Base-by-base conservation (phyloP, 1,284 basidiomycete species). In the Rhodotorula sp. region DNA sequence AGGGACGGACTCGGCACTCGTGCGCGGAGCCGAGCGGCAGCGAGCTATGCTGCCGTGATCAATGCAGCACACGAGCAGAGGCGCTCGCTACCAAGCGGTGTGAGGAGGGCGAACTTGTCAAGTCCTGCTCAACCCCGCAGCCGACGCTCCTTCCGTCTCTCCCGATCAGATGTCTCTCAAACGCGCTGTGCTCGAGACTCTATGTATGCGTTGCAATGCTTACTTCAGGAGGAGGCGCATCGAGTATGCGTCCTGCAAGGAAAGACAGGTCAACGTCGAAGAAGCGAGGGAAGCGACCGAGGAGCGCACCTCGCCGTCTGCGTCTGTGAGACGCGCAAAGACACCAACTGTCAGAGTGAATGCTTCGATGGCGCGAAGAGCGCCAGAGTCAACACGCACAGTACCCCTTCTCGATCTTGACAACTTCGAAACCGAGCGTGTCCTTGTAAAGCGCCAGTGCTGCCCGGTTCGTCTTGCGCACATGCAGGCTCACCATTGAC, bases 401-500 rank as follows among this genome's bases (percentile, higher is more conserved):
- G 79, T 96, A 96, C 70, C 86, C 88, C 78, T 88, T 87, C 79
- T 94, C 92, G 53, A 92, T 85, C 50, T 88, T 87, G 65, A 88
- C 86, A 13, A 91, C 87, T 50, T 87, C 84, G 81, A 95, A 96
- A 1, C 92, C 93, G 3, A 96, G 84, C 3, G 90, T 89, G 78
- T 92, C 89, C 68, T 88, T 87, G 81, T 96, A 96, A 50, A 96
- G 82, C 19, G 86, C 87, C 68, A 92, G 87, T 3, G 94, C 94
- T 0, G 92, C 90, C 70, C 88, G 87, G 80, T 96, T 96, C 37
- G 91, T 91, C 81, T 89, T 91, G 60, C 94, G 86, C 27, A 96
- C 94, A 74, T 95, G 92, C 44, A 96, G 82, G 0, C 91, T 91
- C 56, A 94, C 90, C 76, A 88, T 89, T 29, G 87, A 81, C 0